phyloP scores from a whole-genome alignment of 192 early-diverging fungal genomes.

The Paraglomus brasilianum region DNA sequence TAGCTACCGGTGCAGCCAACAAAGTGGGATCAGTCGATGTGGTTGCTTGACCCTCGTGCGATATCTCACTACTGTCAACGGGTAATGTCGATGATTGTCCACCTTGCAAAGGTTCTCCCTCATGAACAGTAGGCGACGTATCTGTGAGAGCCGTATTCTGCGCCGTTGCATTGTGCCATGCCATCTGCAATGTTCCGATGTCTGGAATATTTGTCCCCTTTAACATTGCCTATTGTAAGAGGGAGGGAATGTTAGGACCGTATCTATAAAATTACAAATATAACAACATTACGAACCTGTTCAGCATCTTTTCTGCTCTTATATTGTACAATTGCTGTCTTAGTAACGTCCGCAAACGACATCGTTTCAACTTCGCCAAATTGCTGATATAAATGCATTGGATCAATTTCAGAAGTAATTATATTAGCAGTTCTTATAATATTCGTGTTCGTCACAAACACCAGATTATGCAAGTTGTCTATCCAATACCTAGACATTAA shows the following conservation, averaged over 20 bases:
- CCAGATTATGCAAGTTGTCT: too few species aligned
- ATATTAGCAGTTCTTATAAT: too few species aligned
- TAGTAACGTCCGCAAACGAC: slow-evolving; percentile 41
- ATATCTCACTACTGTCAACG: too few species aligned
- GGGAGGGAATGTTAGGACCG: not conserved
- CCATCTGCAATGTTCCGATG: slow-evolving; percentile 26
- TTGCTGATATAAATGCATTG: slow-evolving; percentile 31
- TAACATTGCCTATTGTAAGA: slow-evolving; percentile 30
- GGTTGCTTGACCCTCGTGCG: too few species aligned
- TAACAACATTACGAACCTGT: slow-evolving; percentile 39
- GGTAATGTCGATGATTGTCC: too few species aligned
- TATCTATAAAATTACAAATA: not conserved
- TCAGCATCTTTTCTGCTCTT: slow-evolving; percentile 59
- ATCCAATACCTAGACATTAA: too few species aligned
- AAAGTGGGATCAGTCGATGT: too few species aligned
- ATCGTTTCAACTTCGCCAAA: slow-evolving; percentile 54
- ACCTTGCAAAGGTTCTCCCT: too few species aligned
- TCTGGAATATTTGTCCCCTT: slow-evolving; percentile 34
- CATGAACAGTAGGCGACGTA: too few species aligned
- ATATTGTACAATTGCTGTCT: slow-evolving; percentile 51
- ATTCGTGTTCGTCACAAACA: too few species aligned
- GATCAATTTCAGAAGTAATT: not conserved
- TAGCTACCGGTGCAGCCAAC: too few species aligned
- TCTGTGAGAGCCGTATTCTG: too few species aligned
- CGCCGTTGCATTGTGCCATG: slow-evolving; percentile 38